Evolutionary conservation across 192 early-diverging fungal genomes (phyloP).

Genomic region (Podila epicladia): DNA sequence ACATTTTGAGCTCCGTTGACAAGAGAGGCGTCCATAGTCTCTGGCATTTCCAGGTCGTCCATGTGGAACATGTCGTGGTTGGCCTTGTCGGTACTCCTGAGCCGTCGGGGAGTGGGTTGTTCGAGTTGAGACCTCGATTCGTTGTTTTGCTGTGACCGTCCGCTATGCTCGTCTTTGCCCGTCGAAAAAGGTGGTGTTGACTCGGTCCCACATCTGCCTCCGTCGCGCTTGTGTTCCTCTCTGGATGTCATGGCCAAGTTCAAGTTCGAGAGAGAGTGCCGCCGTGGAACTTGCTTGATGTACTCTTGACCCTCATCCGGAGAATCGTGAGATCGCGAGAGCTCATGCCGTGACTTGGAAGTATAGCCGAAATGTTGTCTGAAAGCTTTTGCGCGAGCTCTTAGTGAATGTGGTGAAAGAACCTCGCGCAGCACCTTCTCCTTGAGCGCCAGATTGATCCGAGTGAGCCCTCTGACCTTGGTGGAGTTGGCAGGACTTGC

Average conservation of each 20-base stretch:
- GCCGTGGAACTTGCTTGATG: conserved; percentile 35
- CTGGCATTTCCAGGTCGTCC: conserved; percentile 43
- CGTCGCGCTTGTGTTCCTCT: conserved; percentile 27
- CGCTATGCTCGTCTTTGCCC: neutral
- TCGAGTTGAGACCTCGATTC: neutral
- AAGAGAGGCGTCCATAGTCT: conserved; percentile 4
- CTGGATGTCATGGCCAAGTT: conserved; percentile 40
- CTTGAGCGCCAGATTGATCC: conserved; percentile 78
- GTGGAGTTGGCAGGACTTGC: conserved; percentile 30
- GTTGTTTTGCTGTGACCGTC: neutral
- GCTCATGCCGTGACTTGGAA: conserved; percentile 20
- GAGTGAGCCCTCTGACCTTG: conserved; percentile 47
- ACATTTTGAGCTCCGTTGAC: conserved; percentile 11
- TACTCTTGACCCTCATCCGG: conserved; percentile 27
- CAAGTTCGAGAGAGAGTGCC: conserved; percentile 45
- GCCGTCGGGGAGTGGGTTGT: conserved; percentile 1
- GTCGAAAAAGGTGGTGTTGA: conserved; percentile 4
- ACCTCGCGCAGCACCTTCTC: conserved; percentile 93
- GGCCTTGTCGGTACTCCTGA: conserved; percentile 4
- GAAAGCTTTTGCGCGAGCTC: conserved; percentile 72
- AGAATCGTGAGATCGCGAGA: conserved; percentile 39
- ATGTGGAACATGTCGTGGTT: conserved; percentile 41
- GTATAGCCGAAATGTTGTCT: conserved; percentile 53
- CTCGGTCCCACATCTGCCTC: neutral
- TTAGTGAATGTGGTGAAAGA: conserved; percentile 85